These are phyloP conservation scores for Spergularia marina DNA, from an alignment of 148 eudicot genomes.

Conservation along the genomic window DNA sequence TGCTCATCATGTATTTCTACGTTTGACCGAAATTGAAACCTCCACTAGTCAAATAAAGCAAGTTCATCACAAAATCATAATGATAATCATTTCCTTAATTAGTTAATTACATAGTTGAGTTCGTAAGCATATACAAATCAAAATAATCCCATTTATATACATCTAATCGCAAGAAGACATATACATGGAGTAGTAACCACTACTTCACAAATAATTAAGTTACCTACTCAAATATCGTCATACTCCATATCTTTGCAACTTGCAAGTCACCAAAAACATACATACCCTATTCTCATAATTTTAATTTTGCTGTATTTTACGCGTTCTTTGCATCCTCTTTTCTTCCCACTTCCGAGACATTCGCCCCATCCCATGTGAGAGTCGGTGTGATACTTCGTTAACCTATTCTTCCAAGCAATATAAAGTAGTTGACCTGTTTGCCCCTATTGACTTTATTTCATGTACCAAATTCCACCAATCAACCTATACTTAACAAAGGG, in stretches of 20 bases:
- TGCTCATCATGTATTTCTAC: too few species aligned
- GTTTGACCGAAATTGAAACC: too few species aligned
- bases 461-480: constrained; percentile 6
- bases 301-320: background rate
- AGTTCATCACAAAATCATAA: too few species aligned
- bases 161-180: background rate
- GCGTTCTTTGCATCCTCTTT: constrained; percentile 10
- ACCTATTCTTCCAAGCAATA: constrained; percentile 3
- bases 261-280: background rate
- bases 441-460: constrained; percentile 7
- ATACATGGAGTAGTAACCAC: background rate
- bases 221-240: background rate
- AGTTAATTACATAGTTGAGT: too few species aligned
- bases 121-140: too few species aligned
- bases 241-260: background rate
- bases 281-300: background rate
- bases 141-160: background rate
- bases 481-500: background rate
- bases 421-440: background rate
- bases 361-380: constrained; percentile 17
- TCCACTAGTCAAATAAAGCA: too few species aligned
- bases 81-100: too few species aligned
- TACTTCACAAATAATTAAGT: constrained; percentile 1
- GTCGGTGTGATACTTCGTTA: constrained; percentile 11
- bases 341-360: background rate